Evolutionary conservation across 2,329 filamentous ascomycete species (phyloP).

Genomic region (Fusarium musae): DNA sequence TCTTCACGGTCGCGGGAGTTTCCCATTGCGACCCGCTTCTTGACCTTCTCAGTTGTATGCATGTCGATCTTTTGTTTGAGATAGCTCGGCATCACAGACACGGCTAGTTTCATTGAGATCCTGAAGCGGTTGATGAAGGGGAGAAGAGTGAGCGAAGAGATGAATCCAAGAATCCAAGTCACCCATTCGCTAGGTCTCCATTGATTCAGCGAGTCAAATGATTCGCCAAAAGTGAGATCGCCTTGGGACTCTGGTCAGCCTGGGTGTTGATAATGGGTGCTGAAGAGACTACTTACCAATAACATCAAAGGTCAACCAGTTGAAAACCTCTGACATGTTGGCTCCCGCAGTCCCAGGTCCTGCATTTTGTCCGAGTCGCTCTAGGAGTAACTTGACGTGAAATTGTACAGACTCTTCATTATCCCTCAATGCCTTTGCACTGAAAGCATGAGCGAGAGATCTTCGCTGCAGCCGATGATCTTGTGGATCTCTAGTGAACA

Average conservation of each 20-base stretch:
- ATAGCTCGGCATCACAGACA: background rate
- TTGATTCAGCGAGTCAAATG: slow-evolving; percentile 12
- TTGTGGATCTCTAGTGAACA: slow-evolving; percentile 2
- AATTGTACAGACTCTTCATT: slow-evolving; percentile 6
- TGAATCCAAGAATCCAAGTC: background rate
- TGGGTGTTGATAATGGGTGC: fast-evolving
- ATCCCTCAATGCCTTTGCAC: slow-evolving; percentile 11
- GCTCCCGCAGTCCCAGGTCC: background rate
- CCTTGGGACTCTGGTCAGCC: background rate
- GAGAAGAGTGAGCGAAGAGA: background rate
- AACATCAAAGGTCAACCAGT: slow-evolving; percentile 28
- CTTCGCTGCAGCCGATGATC: slow-evolving; percentile 18
- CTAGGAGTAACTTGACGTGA: background rate
- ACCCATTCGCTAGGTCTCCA: slow-evolving; percentile 19
- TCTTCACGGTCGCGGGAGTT: slow-evolving; percentile 1
- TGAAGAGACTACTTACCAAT: slow-evolving; percentile 2
- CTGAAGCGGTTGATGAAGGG: slow-evolving; percentile 4
- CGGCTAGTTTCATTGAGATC: background rate
- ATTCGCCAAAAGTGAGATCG: slow-evolving; percentile 25
- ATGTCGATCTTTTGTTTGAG: background rate
- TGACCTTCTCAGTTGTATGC: slow-evolving; percentile 12
- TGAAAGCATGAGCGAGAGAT: slow-evolving; percentile 26
- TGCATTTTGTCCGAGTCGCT: background rate
- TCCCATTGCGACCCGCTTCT: background rate
- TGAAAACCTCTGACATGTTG: slow-evolving; percentile 12